Evolutionary conservation across 345 rosid species (phyloP).

Genomic region (Firmiana major): DNA sequence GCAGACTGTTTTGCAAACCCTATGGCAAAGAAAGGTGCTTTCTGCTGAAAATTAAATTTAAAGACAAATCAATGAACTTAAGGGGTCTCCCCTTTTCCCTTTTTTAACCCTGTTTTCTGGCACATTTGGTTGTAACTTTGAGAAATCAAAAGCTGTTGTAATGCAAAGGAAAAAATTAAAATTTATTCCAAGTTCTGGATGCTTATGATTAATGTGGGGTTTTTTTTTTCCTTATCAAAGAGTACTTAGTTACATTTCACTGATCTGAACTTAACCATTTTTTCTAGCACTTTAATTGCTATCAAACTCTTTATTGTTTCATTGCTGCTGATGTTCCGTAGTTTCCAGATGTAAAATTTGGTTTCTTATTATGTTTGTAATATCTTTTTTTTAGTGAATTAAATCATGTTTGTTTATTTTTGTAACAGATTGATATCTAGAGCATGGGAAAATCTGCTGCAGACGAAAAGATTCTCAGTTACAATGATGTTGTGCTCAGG

Average conservation of each 20-base stretch:
- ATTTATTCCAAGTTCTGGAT: not conserved
- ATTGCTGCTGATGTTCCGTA: not conserved
- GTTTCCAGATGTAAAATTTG: not conserved
- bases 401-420: not conserved
- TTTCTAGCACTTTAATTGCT: not conserved
- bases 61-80: not conserved
- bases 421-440: constrained; percentile 14
- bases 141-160: not conserved
- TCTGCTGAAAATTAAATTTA: not conserved
- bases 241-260: not conserved
- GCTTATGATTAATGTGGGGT: not conserved
- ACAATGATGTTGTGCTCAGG: constrained; percentile 78
- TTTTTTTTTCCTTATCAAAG: not conserved
- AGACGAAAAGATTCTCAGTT: constrained; percentile 77
- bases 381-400: not conserved
- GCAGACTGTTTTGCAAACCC: not conserved
- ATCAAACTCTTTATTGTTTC: not conserved
- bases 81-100: not conserved
- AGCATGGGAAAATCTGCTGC: constrained; percentile 46
- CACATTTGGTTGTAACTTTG: not conserved
- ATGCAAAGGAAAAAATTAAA: not conserved
- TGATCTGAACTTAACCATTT: not conserved
- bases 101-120: not conserved
- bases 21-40: not conserved
- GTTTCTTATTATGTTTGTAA: not conserved